Conservation (phyloP, 2,329 filamentous ascomycete genomes). For the Alternaria rosae region DNA sequence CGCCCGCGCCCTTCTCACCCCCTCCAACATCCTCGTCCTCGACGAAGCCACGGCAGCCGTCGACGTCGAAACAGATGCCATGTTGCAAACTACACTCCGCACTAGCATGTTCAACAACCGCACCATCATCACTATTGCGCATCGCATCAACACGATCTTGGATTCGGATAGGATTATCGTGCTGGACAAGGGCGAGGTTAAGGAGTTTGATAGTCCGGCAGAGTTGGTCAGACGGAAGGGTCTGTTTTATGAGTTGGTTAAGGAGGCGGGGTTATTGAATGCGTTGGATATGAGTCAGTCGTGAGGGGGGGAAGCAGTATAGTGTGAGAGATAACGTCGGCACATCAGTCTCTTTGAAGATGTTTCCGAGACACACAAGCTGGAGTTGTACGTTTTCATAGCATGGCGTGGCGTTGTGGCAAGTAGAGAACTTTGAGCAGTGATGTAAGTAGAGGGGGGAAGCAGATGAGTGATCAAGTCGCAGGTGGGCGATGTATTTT, state of each 20-base stretch:
- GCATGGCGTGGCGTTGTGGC: background rate
- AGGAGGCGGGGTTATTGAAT: conserved; percentile 78
- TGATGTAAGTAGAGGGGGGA: background rate
- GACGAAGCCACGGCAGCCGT: conserved; percentile 92
- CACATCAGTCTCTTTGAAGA: background rate
- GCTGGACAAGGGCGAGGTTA: conserved; percentile 86
- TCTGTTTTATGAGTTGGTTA: conserved; percentile 88
- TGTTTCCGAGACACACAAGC: background rate
- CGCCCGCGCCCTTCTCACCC: conserved; percentile 90
- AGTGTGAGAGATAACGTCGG: background rate
- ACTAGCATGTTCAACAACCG: conserved; percentile 80
- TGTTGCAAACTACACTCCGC: conserved; percentile 69
- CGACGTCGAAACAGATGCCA: conserved; percentile 71
- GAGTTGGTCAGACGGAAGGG: conserved; percentile 78
- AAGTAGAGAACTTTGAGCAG: background rate
- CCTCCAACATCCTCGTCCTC: conserved; percentile 94
- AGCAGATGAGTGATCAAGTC: fast-evolving
- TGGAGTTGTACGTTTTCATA: background rate
- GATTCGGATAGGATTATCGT: conserved; percentile 90
- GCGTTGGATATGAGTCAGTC: conserved; percentile 19
- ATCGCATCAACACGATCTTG: conserved; percentile 97
- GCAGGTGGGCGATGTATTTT: background rate
- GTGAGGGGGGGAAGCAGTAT: too few relatives aligned
- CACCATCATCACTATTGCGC: conserved; percentile 97
- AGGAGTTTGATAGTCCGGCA: conserved; percentile 88